Evolutionary conservation across 768 basidiomycete genomes (phyloP), one percentile per base, ranked within the genome.

Genomic region (Lepiota brunneoincarnata): DNA sequence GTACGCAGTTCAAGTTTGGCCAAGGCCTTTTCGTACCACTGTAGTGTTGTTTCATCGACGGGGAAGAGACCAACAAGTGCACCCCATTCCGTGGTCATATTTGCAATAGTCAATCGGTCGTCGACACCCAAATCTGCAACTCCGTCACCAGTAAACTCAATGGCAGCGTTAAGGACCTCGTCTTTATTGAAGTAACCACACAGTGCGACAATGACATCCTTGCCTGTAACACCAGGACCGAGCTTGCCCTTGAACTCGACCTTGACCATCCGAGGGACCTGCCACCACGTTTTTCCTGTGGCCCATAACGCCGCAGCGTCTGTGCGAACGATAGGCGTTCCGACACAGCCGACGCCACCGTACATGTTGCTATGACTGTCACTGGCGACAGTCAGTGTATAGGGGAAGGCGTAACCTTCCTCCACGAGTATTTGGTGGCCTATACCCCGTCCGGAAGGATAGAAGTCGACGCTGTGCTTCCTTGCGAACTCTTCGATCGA

Each of bases 61-160:
- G 96, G 95, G 75, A 99, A 98, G 6, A 97, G 84, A 28, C 97
- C 97, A 6, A 84, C 94, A 2, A 99, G 81, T 2, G 97, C 97
- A 40, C 97, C 97, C 97, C 97, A 99, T 70, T 99, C 97, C 26
- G 97, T 98, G 4, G 97, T 98, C 97, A 98, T 99, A 69, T 99
- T 98, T n/a, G 94, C 78, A 60, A 98, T 98, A 0, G 96, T 95
- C 42, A 99, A 78, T 38, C 97, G 83, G 61, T 98, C 95, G 64
- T 99, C 96, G 51, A 99, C 81, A 3, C 82, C 71, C 45, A 99
- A 75, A 15, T 83, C 77, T 15, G 80, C 65, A 9, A 98, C 79
- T 21, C 97, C 97, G 31, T 91, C 86, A 10, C 97, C 97, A 0
- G 87, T 85, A 68, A 99, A 99, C 68, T 99, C 97, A 68, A 99